phyloP scores from a whole-genome alignment of 2,329 filamentous ascomycete species.

The Xenoacremonium recifei region DNA sequence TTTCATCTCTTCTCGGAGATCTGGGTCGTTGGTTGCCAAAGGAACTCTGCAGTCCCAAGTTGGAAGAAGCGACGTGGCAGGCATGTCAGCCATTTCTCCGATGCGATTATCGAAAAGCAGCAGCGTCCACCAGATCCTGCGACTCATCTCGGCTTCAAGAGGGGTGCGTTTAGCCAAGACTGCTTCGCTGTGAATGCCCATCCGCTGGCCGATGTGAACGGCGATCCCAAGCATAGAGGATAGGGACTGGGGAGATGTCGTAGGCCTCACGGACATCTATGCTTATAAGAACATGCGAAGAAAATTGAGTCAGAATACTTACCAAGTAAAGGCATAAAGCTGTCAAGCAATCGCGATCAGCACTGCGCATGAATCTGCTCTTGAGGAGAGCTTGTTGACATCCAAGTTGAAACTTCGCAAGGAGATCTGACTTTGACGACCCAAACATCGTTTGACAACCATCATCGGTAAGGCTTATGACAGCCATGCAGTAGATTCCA shows the following conservation, averaged over 20 bases:
- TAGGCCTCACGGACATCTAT: slow-evolving; percentile 46
- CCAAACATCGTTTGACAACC: slow-evolving; percentile 43
- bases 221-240: slow-evolving; percentile 52
- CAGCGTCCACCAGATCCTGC: slow-evolving; percentile 62
- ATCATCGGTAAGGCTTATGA: slow-evolving; percentile 40
- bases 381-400: slow-evolving; percentile 54
- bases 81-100: slow-evolving; percentile 46
- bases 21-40: slow-evolving; percentile 45
- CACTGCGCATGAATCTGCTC: slow-evolving; percentile 47
- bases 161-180: slow-evolving; percentile 17
- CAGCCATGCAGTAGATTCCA: slow-evolving; percentile 45
- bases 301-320: slow-evolving; percentile 18
- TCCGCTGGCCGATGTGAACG: slow-evolving; percentile 55
- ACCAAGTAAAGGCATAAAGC: slow-evolving; percentile 58
- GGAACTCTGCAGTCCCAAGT: slow-evolving; percentile 43
- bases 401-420: slow-evolving; percentile 44
- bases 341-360: slow-evolving; percentile 52
- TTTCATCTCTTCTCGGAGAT: slow-evolving; percentile 42
- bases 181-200: slow-evolving; percentile 54
- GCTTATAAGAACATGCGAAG: slow-evolving; percentile 5
- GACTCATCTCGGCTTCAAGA: slow-evolving; percentile 59
- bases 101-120: slow-evolving; percentile 56
- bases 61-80: slow-evolving; percentile 27
- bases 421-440: slow-evolving; percentile 38
- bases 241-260: slow-evolving; percentile 47